Evolutionary conservation across 2,329 filamentous ascomycete species (phyloP).

Genomic region (Arachnomyces sp.): DNA sequence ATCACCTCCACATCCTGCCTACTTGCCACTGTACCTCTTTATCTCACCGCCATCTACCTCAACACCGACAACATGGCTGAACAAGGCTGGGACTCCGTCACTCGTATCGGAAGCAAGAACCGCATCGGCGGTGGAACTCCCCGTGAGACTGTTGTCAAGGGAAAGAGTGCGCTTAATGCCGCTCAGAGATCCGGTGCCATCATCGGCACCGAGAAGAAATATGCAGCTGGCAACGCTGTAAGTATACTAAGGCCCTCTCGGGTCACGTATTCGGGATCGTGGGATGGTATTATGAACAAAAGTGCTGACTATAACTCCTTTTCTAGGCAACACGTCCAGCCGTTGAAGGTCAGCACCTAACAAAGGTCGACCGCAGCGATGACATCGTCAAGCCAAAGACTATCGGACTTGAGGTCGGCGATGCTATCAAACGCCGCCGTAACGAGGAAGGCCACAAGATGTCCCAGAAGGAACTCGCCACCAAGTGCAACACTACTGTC

Average conservation of each 20-base stretch:
- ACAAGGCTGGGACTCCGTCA: conserved; percentile 65
- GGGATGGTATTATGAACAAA: conserved; percentile 1
- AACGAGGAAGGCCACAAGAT: conserved; percentile 83
- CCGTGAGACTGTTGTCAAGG: conserved; percentile 83
- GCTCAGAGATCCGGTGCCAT: conserved; percentile 72
- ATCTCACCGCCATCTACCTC: background rate
- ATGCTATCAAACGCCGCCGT: conserved; percentile 73
- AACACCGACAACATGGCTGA: conserved; percentile 54
- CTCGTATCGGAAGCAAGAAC: conserved; percentile 88
- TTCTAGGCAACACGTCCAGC: conserved; percentile 38
- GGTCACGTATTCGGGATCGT: too few relatives aligned
- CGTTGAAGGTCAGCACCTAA: conserved; percentile 84
- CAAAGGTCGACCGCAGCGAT: conserved; percentile 94
- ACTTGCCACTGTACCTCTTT: background rate
- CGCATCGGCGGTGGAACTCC: conserved; percentile 56
- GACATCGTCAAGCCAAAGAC: conserved; percentile 98
- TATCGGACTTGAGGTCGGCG: conserved; percentile 70
- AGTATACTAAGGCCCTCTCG: too few relatives aligned
- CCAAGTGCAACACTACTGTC: conserved; percentile 80
- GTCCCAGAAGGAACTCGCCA: conserved; percentile 83
- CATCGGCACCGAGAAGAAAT: conserved; percentile 89
- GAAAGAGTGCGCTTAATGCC: conserved; percentile 78
- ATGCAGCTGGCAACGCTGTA: conserved; percentile 68
- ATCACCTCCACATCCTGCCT: too few relatives aligned
- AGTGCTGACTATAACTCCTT: conserved; percentile 10